phyloP scores from a whole-genome alignment of 2,329 filamentous ascomycete species.

The Microdochium nivale region DNA sequence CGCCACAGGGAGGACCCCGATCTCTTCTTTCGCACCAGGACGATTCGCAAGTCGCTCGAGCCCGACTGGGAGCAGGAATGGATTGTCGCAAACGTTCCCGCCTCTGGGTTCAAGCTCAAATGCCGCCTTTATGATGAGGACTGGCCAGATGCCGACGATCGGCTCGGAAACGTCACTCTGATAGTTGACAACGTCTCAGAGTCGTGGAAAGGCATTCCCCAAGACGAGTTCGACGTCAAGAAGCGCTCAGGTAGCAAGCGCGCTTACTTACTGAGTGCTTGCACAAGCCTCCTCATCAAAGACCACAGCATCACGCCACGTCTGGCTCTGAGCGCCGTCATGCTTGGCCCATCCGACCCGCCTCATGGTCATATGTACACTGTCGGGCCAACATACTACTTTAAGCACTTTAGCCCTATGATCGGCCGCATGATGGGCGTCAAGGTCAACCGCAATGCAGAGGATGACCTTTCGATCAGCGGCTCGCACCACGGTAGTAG shows the following conservation, averaged over 20 bases:
- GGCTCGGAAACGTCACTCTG: slow-evolving; percentile 78
- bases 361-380: slow-evolving; percentile 69
- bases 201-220: slow-evolving; percentile 59
- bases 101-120: slow-evolving; percentile 74
- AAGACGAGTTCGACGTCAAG: slow-evolving; percentile 60
- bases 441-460: slow-evolving; percentile 55
- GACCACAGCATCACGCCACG: slow-evolving; percentile 60
- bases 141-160: slow-evolving; percentile 74
- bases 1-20: slow-evolving; percentile 81
- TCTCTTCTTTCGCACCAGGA: slow-evolving; percentile 66
- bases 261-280: slow-evolving; percentile 67
- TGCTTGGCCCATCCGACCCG: slow-evolving; percentile 67
- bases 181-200: slow-evolving; percentile 50
- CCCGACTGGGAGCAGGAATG: slow-evolving; percentile 80
- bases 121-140: slow-evolving; percentile 88
- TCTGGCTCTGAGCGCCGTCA: slow-evolving; percentile 64
- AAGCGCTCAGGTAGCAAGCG: slow-evolving; percentile 83
- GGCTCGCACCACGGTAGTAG: slow-evolving; percentile 9
- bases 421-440: slow-evolving; percentile 73
- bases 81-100: slow-evolving; percentile 80
- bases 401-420: slow-evolving; percentile 81
- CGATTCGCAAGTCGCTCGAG: slow-evolving; percentile 61
- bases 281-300: slow-evolving; percentile 53
- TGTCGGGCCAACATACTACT: slow-evolving; percentile 64
- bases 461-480: slow-evolving; percentile 30